These are phyloP conservation scores for Endogone sp. DNA, from an alignment of 192 early-diverging fungal species.

Conservation along the genomic window DNA sequence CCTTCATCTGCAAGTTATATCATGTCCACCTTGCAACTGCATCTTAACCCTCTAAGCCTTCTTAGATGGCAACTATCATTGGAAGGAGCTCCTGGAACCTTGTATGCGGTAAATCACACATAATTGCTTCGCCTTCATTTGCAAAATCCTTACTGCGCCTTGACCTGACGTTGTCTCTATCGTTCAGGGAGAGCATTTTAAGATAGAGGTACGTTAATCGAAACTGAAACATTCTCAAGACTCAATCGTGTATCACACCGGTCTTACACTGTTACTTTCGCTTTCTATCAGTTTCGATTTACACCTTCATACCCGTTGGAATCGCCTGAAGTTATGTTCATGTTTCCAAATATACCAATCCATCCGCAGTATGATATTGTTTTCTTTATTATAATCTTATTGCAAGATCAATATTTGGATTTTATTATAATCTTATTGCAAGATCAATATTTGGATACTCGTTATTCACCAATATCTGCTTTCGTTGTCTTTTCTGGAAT, in stretches of 20 bases:
- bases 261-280: neutral
- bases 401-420: too few relatives aligned
- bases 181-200: constrained; percentile 41
- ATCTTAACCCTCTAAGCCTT: neutral
- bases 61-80: constrained; percentile 61
- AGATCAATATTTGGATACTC: too few relatives aligned
- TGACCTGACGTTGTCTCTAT: constrained; percentile 2
- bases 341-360: constrained; percentile 51
- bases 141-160: neutral
- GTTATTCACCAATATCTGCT: neutral
- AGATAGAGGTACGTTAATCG: constrained; percentile 36
- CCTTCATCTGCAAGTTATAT: neutral
- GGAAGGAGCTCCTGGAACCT: constrained; percentile 57
- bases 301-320: constrained; percentile 69
- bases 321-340: constrained; percentile 68
- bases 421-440: constrained; percentile 5
- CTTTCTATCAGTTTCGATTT: constrained; percentile 58
- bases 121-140: neutral
- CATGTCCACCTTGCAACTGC: too few relatives aligned
- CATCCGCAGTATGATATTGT: constrained; percentile 61
- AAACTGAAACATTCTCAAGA: neutral
- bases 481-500: neutral
- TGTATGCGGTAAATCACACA: constrained; percentile 53
- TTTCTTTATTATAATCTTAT: constrained; percentile 3
- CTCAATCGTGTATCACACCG: neutral